Evolutionary conservation across 495 filamentous ascomycete species (phyloP), one percentile per base, ranked within the genome.

Genomic region (Penicillium macrosclerotiorum): DNA sequence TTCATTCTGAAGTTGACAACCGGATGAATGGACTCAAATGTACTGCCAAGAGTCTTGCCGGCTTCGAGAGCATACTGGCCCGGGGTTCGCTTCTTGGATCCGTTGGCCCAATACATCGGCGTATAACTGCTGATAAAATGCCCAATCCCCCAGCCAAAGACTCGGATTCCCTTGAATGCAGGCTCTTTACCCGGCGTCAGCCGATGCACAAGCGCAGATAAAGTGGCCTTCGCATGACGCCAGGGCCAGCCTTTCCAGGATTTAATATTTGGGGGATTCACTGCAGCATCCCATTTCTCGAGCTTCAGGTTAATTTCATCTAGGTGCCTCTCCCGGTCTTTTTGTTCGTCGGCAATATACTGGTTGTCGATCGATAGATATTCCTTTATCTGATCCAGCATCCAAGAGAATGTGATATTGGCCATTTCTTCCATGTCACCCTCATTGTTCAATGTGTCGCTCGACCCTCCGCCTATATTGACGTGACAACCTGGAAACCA

Each of bases 401-500:
- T 59, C 55, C 55, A 59, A 11, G 44, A 29, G 27, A 59, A 51
- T 4, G 52, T 37, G 39, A 55, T 55, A 33, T 48, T 55, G n/a
- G 55, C 47, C 55, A 59, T 55, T 23, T 55, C 48, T 42, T 59
- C 55, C 52, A 59, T 52, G 22, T 59, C 52, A 7, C 52, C 47
- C 9, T 55, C 32, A 14, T 52, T 37, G 8, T 41, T 18, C 3
- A 55, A 32, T 0, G 47, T 49, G 9, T 40, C 44, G 4, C 17
- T 18, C 0, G 43, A 43, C 1, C 55, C 55, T 12, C 76, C 76
- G 20, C 76, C 76, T 24, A 73, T 50, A 36, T 74, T 69, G 45
- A 63, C 60, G 48, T 79, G 75, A 7, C 65, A 72, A 7, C 76
- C 76, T 4, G 74, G 73, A 19, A 63, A 54, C 59, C 59, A 63